Evolutionary conservation across 176 grass and related monocot genomes (phyloP).

Genomic region (Saccharum spontaneum): DNA sequence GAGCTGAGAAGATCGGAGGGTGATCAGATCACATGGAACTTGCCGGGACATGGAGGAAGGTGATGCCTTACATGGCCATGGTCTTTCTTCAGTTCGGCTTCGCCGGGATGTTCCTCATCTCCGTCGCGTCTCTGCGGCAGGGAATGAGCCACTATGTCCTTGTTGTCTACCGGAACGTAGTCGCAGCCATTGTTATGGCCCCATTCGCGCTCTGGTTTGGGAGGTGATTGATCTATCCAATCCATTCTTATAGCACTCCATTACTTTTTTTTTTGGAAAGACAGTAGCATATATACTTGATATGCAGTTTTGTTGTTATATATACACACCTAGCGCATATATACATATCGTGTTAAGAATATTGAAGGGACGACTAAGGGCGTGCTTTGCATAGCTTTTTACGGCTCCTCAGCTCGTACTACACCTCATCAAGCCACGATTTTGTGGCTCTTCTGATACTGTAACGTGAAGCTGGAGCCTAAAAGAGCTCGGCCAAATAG

Average conservation of each 20-base stretch:
- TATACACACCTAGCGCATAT: too few relatives aligned
- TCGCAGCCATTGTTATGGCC: conserved; percentile 47
- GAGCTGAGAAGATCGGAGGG: not conserved
- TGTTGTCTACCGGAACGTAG: conserved; percentile 80
- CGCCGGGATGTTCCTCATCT: conserved; percentile 70
- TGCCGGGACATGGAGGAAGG: conserved; percentile 53
- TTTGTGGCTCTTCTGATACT: too few relatives aligned
- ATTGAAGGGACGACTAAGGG: too few relatives aligned
- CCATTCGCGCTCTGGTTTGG: conserved; percentile 84
- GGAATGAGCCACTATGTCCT: conserved; percentile 97
- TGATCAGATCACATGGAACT: conserved; percentile 44
- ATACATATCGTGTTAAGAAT: too few relatives aligned
- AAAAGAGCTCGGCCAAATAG: too few relatives aligned
- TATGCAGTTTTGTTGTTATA: too few relatives aligned
- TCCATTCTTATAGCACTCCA: not conserved
- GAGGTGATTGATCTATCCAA: conserved; percentile 47
- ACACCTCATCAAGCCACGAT: too few relatives aligned
- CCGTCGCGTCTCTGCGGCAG: conserved; percentile 63
- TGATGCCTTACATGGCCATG: conserved; percentile 84
- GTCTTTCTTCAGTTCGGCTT: conserved; percentile 87
- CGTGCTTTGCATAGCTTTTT: too few relatives aligned
- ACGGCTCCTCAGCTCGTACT: too few relatives aligned
- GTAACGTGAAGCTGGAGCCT: too few relatives aligned
- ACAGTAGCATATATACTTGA: too few relatives aligned
- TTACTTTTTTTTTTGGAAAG: too few relatives aligned